These are phyloP conservation scores for Ogataea wickerhamii DNA, from an alignment of 805 yeast species.

Conservation along the genomic window DNA sequence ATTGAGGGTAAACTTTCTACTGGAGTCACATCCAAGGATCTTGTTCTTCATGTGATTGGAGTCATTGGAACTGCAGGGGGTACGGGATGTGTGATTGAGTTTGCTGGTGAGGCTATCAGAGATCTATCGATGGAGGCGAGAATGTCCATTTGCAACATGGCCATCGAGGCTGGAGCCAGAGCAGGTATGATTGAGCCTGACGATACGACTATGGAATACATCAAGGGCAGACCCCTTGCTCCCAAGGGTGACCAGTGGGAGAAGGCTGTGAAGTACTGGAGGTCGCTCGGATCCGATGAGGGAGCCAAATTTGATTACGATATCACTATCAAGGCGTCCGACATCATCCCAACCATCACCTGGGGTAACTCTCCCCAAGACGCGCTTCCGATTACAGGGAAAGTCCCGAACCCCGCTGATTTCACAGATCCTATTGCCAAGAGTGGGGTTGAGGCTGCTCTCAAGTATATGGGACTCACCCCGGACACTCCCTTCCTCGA, in stretches of 20 bases:
- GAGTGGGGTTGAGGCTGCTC: conserved; percentile 86
- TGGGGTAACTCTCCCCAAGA: conserved; percentile 99
- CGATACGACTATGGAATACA: conserved; percentile 78
- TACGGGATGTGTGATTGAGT: conserved; percentile 95
- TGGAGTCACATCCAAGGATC: conserved; percentile 95
- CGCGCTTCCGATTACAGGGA: conserved; percentile 88
- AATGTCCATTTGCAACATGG: conserved; percentile 99
- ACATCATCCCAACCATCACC: conserved; percentile 92
- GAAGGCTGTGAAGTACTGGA: conserved; percentile 90
- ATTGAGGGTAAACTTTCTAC: conserved; percentile 80
- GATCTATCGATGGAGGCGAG: conserved; percentile 93
- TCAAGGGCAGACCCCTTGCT: conserved; percentile 91
- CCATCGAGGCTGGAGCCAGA: conserved; percentile 98
- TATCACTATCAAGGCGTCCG: conserved; percentile 73
- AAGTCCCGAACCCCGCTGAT: conserved; percentile 85
- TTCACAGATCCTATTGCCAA: conserved; percentile 69
- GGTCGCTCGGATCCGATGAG: conserved; percentile 78
- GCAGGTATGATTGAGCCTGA: conserved; percentile 99
- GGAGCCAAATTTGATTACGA: conserved; percentile 89
- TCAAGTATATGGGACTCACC: conserved; percentile 84
- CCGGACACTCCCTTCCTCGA: conserved; percentile 77
- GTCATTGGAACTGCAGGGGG: conserved; percentile 99
- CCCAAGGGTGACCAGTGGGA: conserved; percentile 95
- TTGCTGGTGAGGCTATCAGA: conserved; percentile 93
- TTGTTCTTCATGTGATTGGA: conserved; percentile 91